Conservation (phyloP, 495 filamentous ascomycete species). For the Neurospora africana region DNA sequence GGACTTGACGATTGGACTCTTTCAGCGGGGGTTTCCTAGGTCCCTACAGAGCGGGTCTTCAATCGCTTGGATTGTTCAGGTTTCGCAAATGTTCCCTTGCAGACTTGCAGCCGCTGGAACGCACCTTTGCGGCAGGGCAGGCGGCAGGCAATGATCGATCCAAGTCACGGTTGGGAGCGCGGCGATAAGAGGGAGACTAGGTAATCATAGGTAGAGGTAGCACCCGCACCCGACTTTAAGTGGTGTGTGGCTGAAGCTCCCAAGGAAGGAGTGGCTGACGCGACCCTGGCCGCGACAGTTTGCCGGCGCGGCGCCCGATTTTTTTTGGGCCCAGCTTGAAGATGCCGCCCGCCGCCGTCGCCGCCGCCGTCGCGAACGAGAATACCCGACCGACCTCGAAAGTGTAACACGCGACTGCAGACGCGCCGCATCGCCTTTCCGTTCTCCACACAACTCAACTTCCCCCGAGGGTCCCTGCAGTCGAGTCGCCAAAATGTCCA, state of each 20-base stretch:
- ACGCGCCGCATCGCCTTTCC: background rate
- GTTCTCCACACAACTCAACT: background rate
- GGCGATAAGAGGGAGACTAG: too few species aligned
- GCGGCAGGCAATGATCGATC: background rate
- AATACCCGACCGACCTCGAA: background rate
- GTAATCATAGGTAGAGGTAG: too few species aligned
- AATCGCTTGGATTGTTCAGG: background rate
- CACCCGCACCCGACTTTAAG: too few species aligned
- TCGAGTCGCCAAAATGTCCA: constrained; percentile 55
- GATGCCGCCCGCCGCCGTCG: background rate
- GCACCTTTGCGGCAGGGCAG: background rate
- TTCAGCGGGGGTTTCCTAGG: background rate
- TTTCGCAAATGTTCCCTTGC: background rate
- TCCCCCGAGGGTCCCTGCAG: background rate
- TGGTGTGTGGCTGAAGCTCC: background rate
- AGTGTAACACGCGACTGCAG: background rate
- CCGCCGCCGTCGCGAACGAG: background rate
- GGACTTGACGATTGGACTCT: background rate
- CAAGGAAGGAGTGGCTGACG: background rate
- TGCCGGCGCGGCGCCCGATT: background rate
- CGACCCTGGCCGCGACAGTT: background rate
- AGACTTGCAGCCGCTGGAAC: background rate
- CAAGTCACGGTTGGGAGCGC: too few species aligned
- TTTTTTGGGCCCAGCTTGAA: background rate
- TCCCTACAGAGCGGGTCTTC: background rate